phyloP scores from a whole-genome alignment of 2,329 filamentous ascomycete species.

The Herpotrichia juniperi region DNA sequence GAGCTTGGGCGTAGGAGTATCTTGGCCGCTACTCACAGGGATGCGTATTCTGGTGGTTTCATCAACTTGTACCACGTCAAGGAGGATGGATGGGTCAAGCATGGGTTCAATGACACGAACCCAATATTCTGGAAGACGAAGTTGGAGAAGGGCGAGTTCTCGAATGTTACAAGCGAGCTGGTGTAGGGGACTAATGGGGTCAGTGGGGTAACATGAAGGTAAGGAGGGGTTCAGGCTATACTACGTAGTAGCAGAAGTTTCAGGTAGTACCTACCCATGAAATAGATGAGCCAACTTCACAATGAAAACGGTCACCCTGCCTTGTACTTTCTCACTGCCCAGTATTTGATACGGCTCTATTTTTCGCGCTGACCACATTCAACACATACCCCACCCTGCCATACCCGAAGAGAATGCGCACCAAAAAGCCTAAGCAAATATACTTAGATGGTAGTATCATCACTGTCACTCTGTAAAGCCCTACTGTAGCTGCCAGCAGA shows the following conservation, averaged over 20 bases:
- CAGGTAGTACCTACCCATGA: slow-evolving; percentile 19
- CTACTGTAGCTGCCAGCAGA: no score
- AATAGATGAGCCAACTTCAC: slow-evolving; percentile 11
- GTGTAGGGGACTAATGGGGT: slow-evolving; percentile 49
- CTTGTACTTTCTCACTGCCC: neutral
- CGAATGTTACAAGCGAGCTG: slow-evolving; percentile 84
- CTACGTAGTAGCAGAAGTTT: slow-evolving; percentile 8
- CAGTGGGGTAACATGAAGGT: neutral
- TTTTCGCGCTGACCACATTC: no score
- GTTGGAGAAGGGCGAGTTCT: slow-evolving; percentile 97
- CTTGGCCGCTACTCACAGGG: slow-evolving; percentile 91
- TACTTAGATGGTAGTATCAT: no score
- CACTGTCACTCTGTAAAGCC: no score
- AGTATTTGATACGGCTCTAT: no score
- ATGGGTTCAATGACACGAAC: slow-evolving; percentile 97
- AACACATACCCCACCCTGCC: no score
- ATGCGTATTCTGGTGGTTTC: slow-evolving; percentile 97
- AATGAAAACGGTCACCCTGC: neutral
- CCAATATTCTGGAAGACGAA: slow-evolving; percentile 99
- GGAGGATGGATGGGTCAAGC: slow-evolving; percentile 98
- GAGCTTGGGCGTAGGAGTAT: slow-evolving; percentile 92
- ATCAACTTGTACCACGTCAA: slow-evolving; percentile 99
- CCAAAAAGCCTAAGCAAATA: no score
- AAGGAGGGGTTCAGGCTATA: neutral
- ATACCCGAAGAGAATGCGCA: no score